Evolutionary conservation across 2,329 filamentous ascomycete species (phyloP).

Genomic region (Dactylellina parvicollis): DNA sequence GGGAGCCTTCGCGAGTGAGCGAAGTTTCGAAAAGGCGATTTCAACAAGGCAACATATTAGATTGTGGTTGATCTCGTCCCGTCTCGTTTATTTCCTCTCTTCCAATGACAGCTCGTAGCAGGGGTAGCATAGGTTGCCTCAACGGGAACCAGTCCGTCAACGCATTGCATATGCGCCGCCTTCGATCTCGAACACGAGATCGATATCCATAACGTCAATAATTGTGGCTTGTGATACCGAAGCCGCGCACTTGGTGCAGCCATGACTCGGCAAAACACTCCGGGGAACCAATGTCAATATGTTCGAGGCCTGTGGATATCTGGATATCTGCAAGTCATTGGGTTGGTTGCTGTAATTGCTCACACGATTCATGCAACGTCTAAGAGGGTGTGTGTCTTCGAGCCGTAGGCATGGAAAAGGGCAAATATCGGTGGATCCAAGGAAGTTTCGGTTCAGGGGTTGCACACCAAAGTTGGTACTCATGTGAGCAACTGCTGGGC

Average conservation of each 20-base stretch:
- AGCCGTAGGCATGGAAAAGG: conserved; percentile 28
- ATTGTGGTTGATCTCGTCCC: conserved; percentile 29
- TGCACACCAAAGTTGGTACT: conserved; percentile 15
- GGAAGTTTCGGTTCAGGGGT: conserved; percentile 8
- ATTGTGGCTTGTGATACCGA: conserved; percentile 30
- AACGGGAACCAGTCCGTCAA: conserved; percentile 2
- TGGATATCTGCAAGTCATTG: neutral
- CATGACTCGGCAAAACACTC: conserved; percentile 8
- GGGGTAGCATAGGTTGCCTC: conserved; percentile 1
- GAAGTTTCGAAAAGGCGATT: neutral
- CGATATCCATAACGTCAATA: neutral
- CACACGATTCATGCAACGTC: conserved; percentile 23
- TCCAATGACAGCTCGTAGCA: conserved; percentile 22
- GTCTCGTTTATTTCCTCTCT: conserved; percentile 34
- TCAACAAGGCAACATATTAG: neutral
- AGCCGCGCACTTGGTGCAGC: conserved; percentile 13
- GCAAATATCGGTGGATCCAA: conserved; percentile 35
- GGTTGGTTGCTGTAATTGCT: neutral
- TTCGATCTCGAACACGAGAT: conserved; percentile 3
- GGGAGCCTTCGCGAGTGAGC: conserved; percentile 10
- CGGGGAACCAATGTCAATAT: conserved; percentile 1
- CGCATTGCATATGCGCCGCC: neutral
- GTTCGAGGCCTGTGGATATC: neutral
- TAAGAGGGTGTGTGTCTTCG: conserved; percentile 7
- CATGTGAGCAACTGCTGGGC: conserved; percentile 30